Evolutionary conservation across 164 flowering plant genomes (phyloP).

Genomic region (Annona squamosa): DNA sequence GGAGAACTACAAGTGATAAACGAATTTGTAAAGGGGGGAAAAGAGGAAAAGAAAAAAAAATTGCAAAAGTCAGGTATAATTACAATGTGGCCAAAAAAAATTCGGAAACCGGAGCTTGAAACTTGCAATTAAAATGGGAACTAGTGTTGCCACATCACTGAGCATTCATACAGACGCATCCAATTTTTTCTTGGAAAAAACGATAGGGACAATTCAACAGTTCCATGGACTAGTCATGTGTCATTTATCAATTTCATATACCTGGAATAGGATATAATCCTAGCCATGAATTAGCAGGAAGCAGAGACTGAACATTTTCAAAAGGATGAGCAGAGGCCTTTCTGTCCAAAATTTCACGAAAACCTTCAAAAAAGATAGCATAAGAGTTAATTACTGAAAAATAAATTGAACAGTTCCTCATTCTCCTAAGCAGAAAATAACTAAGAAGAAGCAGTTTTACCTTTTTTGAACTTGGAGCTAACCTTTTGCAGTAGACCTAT

Average conservation of each 20-base stretch:
- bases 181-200: background rate
- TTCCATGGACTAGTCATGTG: background rate
- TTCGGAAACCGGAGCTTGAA: no score
- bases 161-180: background rate
- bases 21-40: no score
- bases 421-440: background rate
- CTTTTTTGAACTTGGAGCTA: slow-evolving; percentile 89
- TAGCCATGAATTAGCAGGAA: slow-evolving; percentile 92
- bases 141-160: no score
- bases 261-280: slow-evolving; percentile 81
- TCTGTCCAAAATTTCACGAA: slow-evolving; percentile 79
- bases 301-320: slow-evolving; percentile 85
- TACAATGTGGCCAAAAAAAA: no score
- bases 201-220: background rate
- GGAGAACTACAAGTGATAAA: no score
- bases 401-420: background rate
- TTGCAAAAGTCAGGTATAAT: no score
- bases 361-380: slow-evolving; percentile 46
- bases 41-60: no score
- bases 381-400: slow-evolving; percentile 3
- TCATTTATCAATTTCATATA: slow-evolving; percentile 18
- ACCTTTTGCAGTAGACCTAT: slow-evolving; percentile 83
- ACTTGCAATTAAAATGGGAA: no score
- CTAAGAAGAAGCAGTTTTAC: slow-evolving; percentile 24
- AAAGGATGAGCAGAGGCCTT: slow-evolving; percentile 93